These are phyloP conservation scores for Melocanna baccifera DNA, from an alignment of 176 grass and related monocot genomes.

Conservation along the genomic window DNA sequence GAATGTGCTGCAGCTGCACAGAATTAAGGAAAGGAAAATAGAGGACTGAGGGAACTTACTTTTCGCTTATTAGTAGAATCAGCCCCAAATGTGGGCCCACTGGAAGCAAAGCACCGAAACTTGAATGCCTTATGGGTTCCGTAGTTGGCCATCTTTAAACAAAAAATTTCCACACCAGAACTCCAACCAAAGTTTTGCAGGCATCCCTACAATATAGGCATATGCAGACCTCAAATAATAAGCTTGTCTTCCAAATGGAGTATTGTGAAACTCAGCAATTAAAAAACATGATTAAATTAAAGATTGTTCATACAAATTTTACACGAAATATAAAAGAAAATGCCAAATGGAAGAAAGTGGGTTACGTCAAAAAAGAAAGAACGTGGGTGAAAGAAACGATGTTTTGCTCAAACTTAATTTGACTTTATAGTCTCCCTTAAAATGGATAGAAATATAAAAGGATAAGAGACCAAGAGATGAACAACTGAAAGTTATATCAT, in stretches of 20 bases:
- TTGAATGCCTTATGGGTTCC: not conserved
- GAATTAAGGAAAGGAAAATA: constrained; percentile 9
- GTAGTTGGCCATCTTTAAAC: constrained; percentile 5
- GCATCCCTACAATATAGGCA: constrained; percentile 29
- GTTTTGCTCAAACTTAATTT: not conserved
- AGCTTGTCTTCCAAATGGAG: not conserved
- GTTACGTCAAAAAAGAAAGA: not conserved
- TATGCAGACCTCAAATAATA: not conserved
- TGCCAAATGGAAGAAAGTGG: not conserved
- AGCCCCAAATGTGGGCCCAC: constrained; percentile 21
- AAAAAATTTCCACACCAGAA: not conserved
- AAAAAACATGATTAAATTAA: not conserved
- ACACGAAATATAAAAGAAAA: not conserved
- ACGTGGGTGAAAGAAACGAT: not conserved
- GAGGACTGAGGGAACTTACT: constrained; percentile 24
- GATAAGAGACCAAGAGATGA: not conserved
- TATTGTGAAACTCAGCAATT: not conserved
- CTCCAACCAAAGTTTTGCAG: not conserved
- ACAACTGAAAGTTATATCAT: not conserved
- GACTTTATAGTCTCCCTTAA: not conserved
- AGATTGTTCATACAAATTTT: not conserved
- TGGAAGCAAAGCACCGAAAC: constrained; percentile 32
- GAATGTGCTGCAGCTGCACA: not conserved
- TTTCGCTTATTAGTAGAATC: constrained; percentile 34
- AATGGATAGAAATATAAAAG: not conserved